Evolutionary conservation across 768 basidiomycete genomes (phyloP).

Genomic region (Kwoniella mangroviensis): DNA sequence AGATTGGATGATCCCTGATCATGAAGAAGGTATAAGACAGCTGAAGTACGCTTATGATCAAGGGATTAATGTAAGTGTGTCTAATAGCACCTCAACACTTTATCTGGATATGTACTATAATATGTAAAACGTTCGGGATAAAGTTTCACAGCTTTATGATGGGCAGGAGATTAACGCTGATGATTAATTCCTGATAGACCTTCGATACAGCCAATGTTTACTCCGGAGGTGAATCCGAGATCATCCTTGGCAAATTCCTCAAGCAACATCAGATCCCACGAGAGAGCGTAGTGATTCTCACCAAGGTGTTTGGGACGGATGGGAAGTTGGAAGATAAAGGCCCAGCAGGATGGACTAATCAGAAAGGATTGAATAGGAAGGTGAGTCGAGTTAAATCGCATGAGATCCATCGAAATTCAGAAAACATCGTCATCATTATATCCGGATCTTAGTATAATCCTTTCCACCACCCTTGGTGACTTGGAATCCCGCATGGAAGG

Average conservation of each 20-base stretch:
- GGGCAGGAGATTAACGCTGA: neutral
- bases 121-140: too few relatives aligned
- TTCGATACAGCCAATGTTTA: constrained; percentile 45
- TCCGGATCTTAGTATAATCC: too few relatives aligned
- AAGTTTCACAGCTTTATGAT: neutral
- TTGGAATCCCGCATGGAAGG: too few relatives aligned
- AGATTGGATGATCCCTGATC: constrained; percentile 61
- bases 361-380: constrained; percentile 43
- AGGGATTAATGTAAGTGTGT: constrained; percentile 44
- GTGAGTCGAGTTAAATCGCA: constrained; percentile 19
- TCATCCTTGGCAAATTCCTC: constrained; percentile 75
- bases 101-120: too few relatives aligned
- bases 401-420: too few relatives aligned
- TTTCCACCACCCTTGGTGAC: too few relatives aligned
- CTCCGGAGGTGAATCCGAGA: constrained; percentile 50
- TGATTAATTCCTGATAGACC: constrained; percentile 19
- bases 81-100: neutral
- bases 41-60: constrained; percentile 51
- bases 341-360: constrained; percentile 46
- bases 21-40: constrained; percentile 49
- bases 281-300: constrained; percentile 79
- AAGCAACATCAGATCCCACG: constrained; percentile 70
- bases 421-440: too few relatives aligned
- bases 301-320: constrained; percentile 62
- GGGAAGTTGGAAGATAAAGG: constrained; percentile 39